Evolutionary conservation across 495 filamentous ascomycete genomes (phyloP).

Genomic region (Penicillium desertorum): DNA sequence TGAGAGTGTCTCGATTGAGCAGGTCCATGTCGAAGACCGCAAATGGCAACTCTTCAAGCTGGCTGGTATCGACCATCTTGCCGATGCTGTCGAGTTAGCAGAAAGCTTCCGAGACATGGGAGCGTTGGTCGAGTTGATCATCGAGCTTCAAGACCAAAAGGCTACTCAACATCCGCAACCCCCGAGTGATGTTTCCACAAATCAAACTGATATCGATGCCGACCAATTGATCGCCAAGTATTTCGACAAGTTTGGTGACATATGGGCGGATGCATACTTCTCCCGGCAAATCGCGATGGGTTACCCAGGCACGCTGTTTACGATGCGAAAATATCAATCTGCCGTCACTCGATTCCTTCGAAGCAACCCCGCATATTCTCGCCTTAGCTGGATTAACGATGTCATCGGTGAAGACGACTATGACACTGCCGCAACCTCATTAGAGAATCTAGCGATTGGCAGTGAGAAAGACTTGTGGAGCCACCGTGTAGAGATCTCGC

Average conservation of each 20-base stretch:
- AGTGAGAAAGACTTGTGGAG: slow-evolving; percentile 78
- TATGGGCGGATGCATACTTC: slow-evolving; percentile 80
- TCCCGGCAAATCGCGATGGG: slow-evolving; percentile 66
- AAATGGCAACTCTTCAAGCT: slow-evolving; percentile 60
- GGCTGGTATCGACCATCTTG: slow-evolving; percentile 64
- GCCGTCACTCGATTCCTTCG: slow-evolving; percentile 75
- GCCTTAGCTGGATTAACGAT: slow-evolving; percentile 94
- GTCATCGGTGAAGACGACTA: slow-evolving; percentile 71
- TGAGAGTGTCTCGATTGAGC: slow-evolving; percentile 47
- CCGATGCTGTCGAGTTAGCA: slow-evolving; percentile 68
- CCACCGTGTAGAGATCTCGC: slow-evolving; percentile 85
- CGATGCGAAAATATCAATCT: slow-evolving; percentile 58
- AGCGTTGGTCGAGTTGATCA: slow-evolving; percentile 64
- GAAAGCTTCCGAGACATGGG: slow-evolving; percentile 70
- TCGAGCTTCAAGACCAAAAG: slow-evolving; percentile 47
- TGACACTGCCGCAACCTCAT: slow-evolving; percentile 61
- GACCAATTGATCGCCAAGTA: slow-evolving; percentile 55
- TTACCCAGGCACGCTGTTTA: slow-evolving; percentile 65
- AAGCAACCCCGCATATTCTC: slow-evolving; percentile 63
- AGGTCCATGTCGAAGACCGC: slow-evolving; percentile 54
- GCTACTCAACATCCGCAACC: slow-evolving; percentile 21
- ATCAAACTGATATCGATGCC: slow-evolving; percentile 32
- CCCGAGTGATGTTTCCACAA: slow-evolving; percentile 4
- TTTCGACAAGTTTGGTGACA: slow-evolving; percentile 69
- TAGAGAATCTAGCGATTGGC: slow-evolving; percentile 62